phyloP scores from a whole-genome alignment of 1,139 yeast genomes.

The Sugiyamaella grinbergsii region DNA sequence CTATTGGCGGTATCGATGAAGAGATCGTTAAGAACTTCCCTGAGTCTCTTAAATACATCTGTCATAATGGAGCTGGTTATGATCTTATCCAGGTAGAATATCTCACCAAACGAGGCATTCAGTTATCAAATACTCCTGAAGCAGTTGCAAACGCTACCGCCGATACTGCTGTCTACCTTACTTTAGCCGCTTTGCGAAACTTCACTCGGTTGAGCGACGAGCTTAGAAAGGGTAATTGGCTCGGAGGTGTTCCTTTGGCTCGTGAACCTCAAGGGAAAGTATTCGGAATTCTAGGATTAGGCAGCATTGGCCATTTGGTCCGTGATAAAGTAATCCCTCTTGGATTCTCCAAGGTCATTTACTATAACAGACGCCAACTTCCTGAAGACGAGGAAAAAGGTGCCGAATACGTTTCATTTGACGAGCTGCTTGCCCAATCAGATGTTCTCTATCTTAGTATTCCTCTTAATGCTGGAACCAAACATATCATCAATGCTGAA shows the following conservation, averaged over 20 bases:
- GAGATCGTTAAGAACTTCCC: slow-evolving; percentile 69
- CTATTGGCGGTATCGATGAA: slow-evolving; percentile 67
- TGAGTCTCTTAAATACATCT: slow-evolving; percentile 58
- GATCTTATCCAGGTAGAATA: slow-evolving; percentile 60
- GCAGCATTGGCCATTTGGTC: slow-evolving; percentile 77
- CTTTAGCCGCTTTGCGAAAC: slow-evolving; percentile 63
- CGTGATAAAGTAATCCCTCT: slow-evolving; percentile 66
- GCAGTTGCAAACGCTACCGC: slow-evolving; percentile 80
- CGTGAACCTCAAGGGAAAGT: slow-evolving; percentile 63
- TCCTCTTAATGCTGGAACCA: slow-evolving; percentile 57
- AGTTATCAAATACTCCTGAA: slow-evolving; percentile 66
- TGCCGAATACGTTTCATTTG: slow-evolving; percentile 56
- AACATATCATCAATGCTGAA: slow-evolving; percentile 59
- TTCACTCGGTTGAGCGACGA: slow-evolving; percentile 47
- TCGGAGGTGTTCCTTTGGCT: slow-evolving; percentile 40
- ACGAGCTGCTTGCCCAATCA: slow-evolving; percentile 55
- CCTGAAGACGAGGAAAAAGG: slow-evolving; percentile 54
- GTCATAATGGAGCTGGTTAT: slow-evolving; percentile 93
- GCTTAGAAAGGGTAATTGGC: slow-evolving; percentile 46
- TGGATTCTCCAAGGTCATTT: slow-evolving; percentile 61
- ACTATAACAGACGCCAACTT: slow-evolving; percentile 63
- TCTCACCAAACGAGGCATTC: slow-evolving; percentile 53
- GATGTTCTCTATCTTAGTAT: slow-evolving; percentile 66
- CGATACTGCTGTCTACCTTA: slow-evolving; percentile 63
- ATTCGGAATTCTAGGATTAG: slow-evolving; percentile 77